Evolutionary conservation across 2,329 filamentous ascomycete species (phyloP), one percentile per base, ranked within the genome.

Genomic region (Aspergillus udagawae): DNA sequence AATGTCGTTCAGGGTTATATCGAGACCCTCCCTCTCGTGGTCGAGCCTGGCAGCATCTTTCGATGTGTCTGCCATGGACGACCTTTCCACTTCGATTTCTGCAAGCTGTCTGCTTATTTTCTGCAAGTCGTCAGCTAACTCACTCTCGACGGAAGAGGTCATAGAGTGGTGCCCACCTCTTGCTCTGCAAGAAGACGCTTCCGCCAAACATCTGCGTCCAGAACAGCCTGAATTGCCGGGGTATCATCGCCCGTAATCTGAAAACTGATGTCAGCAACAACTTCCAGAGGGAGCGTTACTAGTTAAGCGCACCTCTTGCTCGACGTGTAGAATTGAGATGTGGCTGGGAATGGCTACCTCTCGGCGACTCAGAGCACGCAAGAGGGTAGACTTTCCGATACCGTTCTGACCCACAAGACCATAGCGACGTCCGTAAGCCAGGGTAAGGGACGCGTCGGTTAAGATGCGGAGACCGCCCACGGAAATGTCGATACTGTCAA

Each of bases 401-500:
- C 94, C 94, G 84, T 99, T 99, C 82, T 97, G 90, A 83, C 94
- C 94, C 65, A 99, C 94, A 63, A 99, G 81, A 86, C 94, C 94
- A 76, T 99, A 99, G 64, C 94, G 87, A 71, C 92, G 88, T 53
- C 93, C 92, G 74, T 96, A 97, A 0, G 94, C 88, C 62, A 99
- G 82, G 1, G 92, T 97, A 58, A 99, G 80, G 53, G 86, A 91
- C 50, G 93, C 96, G 73, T 99, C 93, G 48, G 89, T 90, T 65
- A 97, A 79, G 63, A 99, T 99, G 59, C 94, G 87, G 69, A 86
- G 83, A 56, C 93, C 93, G 60, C 90, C 87, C 70, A 99, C 97
- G 47, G 91, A 89, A 54, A 99, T 90, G 75, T 99, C 94, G 71
- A 96, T 91, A 67, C 90, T 92, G 76, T 99, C 94, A 65, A 99